phyloP scores from a whole-genome alignment of 2,329 filamentous ascomycete genomes.

The Aspergillus sp. region DNA sequence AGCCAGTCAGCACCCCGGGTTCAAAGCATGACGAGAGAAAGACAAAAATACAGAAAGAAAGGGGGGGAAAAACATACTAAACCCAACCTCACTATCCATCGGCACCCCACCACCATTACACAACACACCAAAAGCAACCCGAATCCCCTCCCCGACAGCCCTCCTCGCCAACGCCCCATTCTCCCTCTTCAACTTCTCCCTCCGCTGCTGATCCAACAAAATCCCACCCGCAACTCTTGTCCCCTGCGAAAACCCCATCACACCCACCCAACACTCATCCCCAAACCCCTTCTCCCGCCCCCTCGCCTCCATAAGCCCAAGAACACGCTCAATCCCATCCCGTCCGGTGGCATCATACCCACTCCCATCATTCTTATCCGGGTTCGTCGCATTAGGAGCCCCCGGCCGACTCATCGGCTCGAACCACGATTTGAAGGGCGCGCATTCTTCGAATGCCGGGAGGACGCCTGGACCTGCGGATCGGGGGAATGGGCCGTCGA shows the following conservation, averaged over 20 bases:
- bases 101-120: constrained; percentile 21
- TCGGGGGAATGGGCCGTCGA: constrained; percentile 20
- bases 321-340: constrained; percentile 21
- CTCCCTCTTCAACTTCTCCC: constrained; percentile 1
- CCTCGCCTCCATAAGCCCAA: constrained; percentile 17
- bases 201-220: constrained; percentile 22
- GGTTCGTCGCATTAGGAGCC: too few relatives aligned
- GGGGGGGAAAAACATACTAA: constrained; percentile 10
- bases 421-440: constrained; percentile 22
- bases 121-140: constrained; percentile 18
- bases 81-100: constrained; percentile 21
- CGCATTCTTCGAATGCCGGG: constrained; percentile 19
- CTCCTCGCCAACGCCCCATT: background rate
- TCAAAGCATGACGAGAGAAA: background rate
- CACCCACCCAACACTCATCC: constrained; percentile 20
- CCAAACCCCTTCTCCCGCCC: background rate
- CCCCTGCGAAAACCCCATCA: constrained; percentile 25
- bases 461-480: constrained; percentile 21
- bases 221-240: constrained; percentile 18
- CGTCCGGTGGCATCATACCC: constrained; percentile 17
- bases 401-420: background rate
- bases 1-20: background rate
- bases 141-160: background rate
- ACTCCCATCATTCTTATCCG: constrained; percentile 17
- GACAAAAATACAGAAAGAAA: background rate